A percentile compares a stretch with the other conserved stretches of the same genome.
phyloP scores from a whole-genome alignment of 2,329 filamentous ascomycete species.

The Penicillium verrucosum region DNA sequence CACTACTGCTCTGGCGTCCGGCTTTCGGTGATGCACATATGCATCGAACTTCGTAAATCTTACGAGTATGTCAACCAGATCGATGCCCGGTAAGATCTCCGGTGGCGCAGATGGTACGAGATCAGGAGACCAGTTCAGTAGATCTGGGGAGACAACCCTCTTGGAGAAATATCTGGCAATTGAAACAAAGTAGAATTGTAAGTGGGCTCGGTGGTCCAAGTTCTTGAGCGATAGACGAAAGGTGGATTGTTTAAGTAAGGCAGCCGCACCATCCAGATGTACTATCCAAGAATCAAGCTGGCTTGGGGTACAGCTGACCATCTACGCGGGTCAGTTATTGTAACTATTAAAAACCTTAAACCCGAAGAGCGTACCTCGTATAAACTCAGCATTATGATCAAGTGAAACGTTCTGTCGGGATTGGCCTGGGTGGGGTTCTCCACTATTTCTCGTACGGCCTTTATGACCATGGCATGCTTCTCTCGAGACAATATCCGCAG shows the following conservation, averaged over 20 bases:
- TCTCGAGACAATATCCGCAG: constrained; percentile 18
- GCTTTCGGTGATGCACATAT: constrained; percentile 1
- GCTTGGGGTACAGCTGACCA: constrained; percentile 19
- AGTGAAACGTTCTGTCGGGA: constrained; percentile 14
- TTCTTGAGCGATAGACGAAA: constrained; percentile 2
- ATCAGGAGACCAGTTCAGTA: constrained; percentile 15
- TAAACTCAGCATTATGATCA: constrained; percentile 23
- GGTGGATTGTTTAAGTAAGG: constrained; percentile 14
- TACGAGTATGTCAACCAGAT: constrained; percentile 21
- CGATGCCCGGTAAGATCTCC: constrained; percentile 10
- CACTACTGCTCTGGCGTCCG: constrained; percentile 1
- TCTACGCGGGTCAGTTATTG: constrained; percentile 9
- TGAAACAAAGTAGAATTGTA: constrained; percentile 18
- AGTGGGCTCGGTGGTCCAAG: constrained; percentile 6
- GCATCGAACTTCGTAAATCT: constrained; percentile 17
- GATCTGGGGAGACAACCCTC: constrained; percentile 5
- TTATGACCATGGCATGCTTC: constrained; percentile 21
- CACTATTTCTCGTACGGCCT: constrained; percentile 15
- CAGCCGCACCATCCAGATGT: constrained; percentile 23
- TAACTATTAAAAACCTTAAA: not conserved
- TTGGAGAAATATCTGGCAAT: constrained; percentile 20
- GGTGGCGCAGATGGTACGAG: not conserved
- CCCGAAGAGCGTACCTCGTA: constrained; percentile 20
- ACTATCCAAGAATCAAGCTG: constrained; percentile 17
- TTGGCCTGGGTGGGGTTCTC: constrained; percentile 12